Base-by-base conservation (phyloP, 2,329 filamentous ascomycete species). In the Phaeosphaeriaceae sp. region DNA sequence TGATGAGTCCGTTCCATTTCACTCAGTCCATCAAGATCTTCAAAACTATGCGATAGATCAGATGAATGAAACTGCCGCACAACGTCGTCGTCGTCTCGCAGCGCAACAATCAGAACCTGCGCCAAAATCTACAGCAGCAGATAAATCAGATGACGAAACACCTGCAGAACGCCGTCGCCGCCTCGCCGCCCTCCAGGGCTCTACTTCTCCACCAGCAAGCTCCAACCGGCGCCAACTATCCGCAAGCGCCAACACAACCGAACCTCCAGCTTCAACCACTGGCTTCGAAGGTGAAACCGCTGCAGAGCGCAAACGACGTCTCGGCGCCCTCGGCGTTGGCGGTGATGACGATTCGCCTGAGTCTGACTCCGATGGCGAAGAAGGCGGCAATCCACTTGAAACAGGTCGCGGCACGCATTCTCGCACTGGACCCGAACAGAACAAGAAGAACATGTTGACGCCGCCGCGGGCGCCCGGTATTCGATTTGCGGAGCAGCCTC, bases 241-340 rank as follows among this genome's bases (percentile, higher is more conserved):
- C 23, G 43, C 51, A 1, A 43, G 39, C 15, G 30, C 30, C 17
- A 23, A n/a, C 26, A 33, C 58, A 13, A 58, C 17, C 60, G 34
- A 26, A 26, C 46, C 42, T 12, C 63, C 38, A 36, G 67, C 67
- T 50, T 15, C 29, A 79, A 81, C 1, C 49, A 45, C 3, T 13
- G 53, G 50, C 3, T 59, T 66, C 12, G 77, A 77, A 28, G 79
- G 76, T 28, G 89, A 92, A 73, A 92, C 88, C 0, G 86, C 88
- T 0, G 89, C 89, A 0, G 90, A 93, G 71, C 80, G 87, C 48
- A 81, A 88, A 33, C 79, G 90, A 44, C 83, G 90, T 61, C 85
- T 91, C 61, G 88, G 88, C 1, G 90, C 89, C 1, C 75, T 93
- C 1, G 88, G 89, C 8, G 77, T 88, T 18, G 60, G 60, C 18